A percentile compares a stretch with the other conserved stretches of the same genome.
Conservation (phyloP, 345 rosid species). For the Lumnitzera littorea region DNA sequence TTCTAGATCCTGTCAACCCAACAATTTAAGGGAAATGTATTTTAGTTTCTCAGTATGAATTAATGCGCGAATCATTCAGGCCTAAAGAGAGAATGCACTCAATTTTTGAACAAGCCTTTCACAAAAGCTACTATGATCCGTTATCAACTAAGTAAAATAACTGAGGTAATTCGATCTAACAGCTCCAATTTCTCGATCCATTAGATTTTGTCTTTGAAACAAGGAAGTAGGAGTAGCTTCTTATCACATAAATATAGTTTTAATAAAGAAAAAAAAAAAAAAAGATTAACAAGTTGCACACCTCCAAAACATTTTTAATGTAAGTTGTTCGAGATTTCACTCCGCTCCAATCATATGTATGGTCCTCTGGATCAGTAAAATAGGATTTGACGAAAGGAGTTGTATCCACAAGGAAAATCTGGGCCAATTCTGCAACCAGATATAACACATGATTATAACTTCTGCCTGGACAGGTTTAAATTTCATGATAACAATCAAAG, state of each 20-base stretch:
- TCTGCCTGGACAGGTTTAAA: neutral
- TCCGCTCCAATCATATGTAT: conserved; percentile 61
- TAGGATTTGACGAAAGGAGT: conserved; percentile 59
- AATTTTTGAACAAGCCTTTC: too few species aligned
- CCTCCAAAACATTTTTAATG: conserved; percentile 38
- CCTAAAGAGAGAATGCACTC: too few species aligned
- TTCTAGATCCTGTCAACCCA: conserved; percentile 16
- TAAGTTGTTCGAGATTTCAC: conserved; percentile 38
- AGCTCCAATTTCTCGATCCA: too few species aligned
- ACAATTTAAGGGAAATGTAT: neutral
- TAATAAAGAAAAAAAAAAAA: neutral
- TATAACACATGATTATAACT: too few species aligned
- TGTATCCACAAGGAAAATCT: conserved; percentile 58
- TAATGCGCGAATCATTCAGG: too few species aligned
- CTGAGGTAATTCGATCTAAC: too few species aligned
- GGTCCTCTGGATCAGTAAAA: conserved; percentile 36
- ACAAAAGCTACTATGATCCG: too few species aligned
- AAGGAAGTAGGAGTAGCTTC: too few species aligned
- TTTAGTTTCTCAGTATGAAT: too few species aligned
- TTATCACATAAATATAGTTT: too few species aligned
- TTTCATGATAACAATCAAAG: neutral
- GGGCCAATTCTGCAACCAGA: conserved; percentile 29
- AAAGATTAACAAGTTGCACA: neutral
- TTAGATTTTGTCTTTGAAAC: too few species aligned
- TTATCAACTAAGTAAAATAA: too few species aligned